Conservation (phyloP, 371 early-diverging fungal species). For the Syncephalastrum monosporum region DNA sequence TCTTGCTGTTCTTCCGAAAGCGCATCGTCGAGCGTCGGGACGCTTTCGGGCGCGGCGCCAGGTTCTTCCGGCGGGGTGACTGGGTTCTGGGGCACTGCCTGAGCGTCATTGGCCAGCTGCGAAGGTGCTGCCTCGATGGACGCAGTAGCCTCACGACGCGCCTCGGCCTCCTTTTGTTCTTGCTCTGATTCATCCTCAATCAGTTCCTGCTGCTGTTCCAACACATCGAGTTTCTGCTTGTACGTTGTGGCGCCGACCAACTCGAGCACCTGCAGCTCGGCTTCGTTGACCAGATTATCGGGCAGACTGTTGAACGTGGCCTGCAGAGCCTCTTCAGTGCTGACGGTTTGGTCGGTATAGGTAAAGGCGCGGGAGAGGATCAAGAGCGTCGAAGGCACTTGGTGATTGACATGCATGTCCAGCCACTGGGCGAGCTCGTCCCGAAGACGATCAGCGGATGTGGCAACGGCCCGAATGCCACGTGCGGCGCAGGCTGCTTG, state of each 20-base stretch:
- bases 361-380: conserved; percentile 89
- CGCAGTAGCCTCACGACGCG: conserved; percentile 45
- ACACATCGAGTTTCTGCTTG: conserved; percentile 88
- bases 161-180: conserved; percentile 57
- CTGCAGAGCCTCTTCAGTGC: conserved; percentile 79
- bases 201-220: conserved; percentile 93
- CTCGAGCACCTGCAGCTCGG: conserved; percentile 82
- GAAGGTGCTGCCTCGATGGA: conserved; percentile 28
- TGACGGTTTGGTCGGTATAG: conserved; percentile 66
- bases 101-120: conserved; percentile 17
- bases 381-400: conserved; percentile 88
- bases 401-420: conserved; percentile 86
- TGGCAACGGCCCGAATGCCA: conserved; percentile 88
- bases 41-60: neutral
- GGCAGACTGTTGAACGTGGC: conserved; percentile 92
- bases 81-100: conserved; percentile 19
- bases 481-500: conserved; percentile 86
- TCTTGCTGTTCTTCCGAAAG: conserved; percentile 62
- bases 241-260: conserved; percentile 82
- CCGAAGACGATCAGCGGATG: conserved; percentile 82
- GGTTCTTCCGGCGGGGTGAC: neutral
- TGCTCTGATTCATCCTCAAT: conserved; percentile 88
- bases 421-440: conserved; percentile 91
- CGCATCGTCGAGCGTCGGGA: conserved; percentile 22
- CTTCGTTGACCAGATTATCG: conserved; percentile 83